Base-by-base conservation (phyloP, 2,329 filamentous ascomycete species). In the Purpureocillium lavendulum region DNA sequence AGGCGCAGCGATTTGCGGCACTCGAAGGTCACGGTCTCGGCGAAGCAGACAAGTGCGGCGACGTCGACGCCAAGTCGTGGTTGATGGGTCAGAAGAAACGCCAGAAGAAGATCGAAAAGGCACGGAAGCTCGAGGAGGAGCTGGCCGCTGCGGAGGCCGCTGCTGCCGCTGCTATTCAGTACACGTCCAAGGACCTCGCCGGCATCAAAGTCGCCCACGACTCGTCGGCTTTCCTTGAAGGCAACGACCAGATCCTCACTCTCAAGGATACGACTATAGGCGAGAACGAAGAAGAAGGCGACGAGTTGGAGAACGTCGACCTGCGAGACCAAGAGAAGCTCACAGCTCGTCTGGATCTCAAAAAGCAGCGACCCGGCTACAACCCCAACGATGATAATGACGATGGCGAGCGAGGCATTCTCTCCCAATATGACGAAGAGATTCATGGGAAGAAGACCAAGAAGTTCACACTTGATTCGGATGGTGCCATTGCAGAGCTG, bases 341-440 rank as follows among this genome's bases (percentile, higher is more conserved):
- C 16, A 70, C 77, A 33, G 86, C 96, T 52, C 82, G 77, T 49
- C 66, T 96, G 11, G 81, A 92, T 32, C 64, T 89, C 31, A 95
- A 97, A 68, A 96, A 94, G 72, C 87, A 88, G 61, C 86, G 83
- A 56, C 82, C 84, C 1, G 81, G 80, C 1, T 98, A 98, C 60
- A 87, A 98, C 52, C 89, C 90, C 0, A 82, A 87, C 45, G 67
- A 87, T 47, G 68, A 82, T 28, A 82, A 84, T 33, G 73, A 80
- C 21, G 74, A 74, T 17, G 82, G 75, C 11, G 69, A 81, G 42
- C 73, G 73, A 14, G 74, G 75, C 6, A 80, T 98, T 17, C 66
- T 98, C 32, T 78, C 85, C 12, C 90, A 98, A 51, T 98, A 98
- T 55, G 92, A 97, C 52, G 92, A 97, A 47, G 90, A 95, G 55